Conservation (phyloP, 208 protist genomes). For the Porcisia deanei region DNA sequence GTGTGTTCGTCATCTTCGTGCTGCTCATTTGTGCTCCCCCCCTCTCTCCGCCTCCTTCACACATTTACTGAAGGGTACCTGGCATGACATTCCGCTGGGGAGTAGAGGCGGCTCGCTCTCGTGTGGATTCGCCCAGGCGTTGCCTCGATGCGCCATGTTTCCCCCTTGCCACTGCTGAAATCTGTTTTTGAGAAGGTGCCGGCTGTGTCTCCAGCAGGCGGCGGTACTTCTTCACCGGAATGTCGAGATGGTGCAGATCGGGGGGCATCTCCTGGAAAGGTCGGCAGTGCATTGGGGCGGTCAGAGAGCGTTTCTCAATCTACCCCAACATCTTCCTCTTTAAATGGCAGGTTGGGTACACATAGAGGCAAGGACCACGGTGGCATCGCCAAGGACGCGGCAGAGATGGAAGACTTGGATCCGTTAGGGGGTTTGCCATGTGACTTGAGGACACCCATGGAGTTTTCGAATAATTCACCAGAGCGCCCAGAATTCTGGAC, state of each 20-base stretch:
- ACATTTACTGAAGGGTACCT: no score
- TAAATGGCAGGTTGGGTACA: constrained; percentile 8
- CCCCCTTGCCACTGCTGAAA: background rate
- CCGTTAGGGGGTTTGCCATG: background rate
- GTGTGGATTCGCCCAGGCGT: background rate
- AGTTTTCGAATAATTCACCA: constrained; percentile 2
- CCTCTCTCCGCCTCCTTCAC: background rate
- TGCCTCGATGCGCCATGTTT: background rate
- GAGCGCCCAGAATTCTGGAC: background rate
- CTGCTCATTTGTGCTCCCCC: background rate
- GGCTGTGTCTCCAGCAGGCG: background rate
- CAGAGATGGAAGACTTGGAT: background rate
- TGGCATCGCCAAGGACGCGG: background rate
- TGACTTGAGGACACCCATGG: constrained; percentile 4
- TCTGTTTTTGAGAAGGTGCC: background rate
- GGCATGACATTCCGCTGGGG: background rate
- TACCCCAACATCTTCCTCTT: constrained; percentile 5
- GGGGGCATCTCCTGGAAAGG: background rate
- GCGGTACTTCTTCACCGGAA: background rate
- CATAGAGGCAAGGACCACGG: background rate
- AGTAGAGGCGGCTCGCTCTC: background rate
- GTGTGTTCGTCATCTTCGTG: background rate
- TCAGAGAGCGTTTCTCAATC: background rate
- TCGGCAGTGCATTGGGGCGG: background rate
- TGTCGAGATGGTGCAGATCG: background rate